These are phyloP conservation scores for Aspergillus aculeatinus DNA, from an alignment of 2,329 filamentous ascomycete species.

Conservation along the genomic window DNA sequence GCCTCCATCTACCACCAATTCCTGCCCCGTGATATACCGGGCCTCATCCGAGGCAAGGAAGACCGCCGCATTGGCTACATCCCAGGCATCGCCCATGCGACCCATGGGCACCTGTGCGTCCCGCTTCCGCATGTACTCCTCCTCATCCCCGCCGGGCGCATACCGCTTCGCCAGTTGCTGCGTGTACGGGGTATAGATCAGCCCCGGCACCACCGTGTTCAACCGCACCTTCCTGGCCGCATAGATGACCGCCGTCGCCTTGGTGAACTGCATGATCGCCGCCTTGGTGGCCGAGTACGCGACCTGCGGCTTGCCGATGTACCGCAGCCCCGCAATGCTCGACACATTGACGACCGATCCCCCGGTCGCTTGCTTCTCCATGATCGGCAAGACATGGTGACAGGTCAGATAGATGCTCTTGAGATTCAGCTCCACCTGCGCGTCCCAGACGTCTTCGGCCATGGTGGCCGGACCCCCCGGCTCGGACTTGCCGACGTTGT, in stretches of 20 bases:
- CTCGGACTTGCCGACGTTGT: conserved; percentile 61
- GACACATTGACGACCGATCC: conserved; percentile 51
- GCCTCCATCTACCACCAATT: conserved; percentile 39
- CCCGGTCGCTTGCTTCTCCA: conserved; percentile 26
- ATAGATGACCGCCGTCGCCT: conserved; percentile 50
- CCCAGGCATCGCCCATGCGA: conserved; percentile 34
- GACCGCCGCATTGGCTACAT: conserved; percentile 35
- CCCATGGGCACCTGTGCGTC: conserved; percentile 31
- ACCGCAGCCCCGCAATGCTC: conserved; percentile 54
- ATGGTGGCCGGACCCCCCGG: conserved; percentile 52
- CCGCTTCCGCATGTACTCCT: conserved; percentile 33
- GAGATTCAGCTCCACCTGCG: conserved; percentile 56
- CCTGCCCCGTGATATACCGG: conserved; percentile 36
- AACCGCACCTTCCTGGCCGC: conserved; percentile 40
- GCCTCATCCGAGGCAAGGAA: conserved; percentile 33
- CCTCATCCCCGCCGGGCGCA: conserved; percentile 44
- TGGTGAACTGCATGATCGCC: conserved; percentile 53
- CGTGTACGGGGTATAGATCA: conserved; percentile 58
- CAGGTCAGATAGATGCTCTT: conserved; percentile 57
- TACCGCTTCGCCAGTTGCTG: conserved; percentile 48
- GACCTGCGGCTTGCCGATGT: conserved; percentile 54
- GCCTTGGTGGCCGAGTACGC: conserved; percentile 56
- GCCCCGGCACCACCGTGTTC: conserved; percentile 57
- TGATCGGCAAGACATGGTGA: conserved; percentile 37
- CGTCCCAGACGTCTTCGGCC: conserved; percentile 52